phyloP scores from a whole-genome alignment of 192 early-diverging fungal genomes.

The Umbelopsis isabellina region DNA sequence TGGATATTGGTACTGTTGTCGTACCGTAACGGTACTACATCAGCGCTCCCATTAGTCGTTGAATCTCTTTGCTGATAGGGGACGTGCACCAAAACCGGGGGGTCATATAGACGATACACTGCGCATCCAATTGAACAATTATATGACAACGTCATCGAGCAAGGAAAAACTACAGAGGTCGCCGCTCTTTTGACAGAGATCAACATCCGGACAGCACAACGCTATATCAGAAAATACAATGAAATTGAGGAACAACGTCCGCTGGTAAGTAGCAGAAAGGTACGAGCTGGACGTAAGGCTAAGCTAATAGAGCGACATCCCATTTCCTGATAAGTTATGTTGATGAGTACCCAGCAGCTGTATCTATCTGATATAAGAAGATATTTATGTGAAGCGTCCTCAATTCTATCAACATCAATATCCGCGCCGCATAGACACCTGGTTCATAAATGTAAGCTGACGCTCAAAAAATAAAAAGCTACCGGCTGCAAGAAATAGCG shows the following conservation, averaged over 20 bases:
- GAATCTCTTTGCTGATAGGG: too few species aligned
- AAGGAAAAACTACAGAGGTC: constrained; percentile 4
- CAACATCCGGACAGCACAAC: not conserved
- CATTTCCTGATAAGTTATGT: not conserved
- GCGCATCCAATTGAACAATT: constrained; percentile 20
- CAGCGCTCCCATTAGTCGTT: too few species aligned
- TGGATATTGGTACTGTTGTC: too few species aligned
- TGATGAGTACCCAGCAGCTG: not conserved
- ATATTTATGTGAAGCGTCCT: not conserved
- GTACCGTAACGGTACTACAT: too few species aligned
- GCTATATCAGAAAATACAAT: constrained; percentile 10
- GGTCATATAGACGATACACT: constrained; percentile 23
- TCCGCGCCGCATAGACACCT: constrained; percentile 23
- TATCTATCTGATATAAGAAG: not conserved
- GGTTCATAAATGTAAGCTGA: constrained; percentile 28
- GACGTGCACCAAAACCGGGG: not conserved
- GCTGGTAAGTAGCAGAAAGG: not conserved
- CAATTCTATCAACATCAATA: not conserved
- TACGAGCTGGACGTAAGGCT: not conserved
- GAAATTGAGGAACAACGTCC: constrained; percentile 11
- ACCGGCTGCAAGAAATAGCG: constrained; percentile 33
- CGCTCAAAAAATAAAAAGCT: constrained; percentile 32
- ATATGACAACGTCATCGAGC: constrained; percentile 15
- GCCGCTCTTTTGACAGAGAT: not conserved
- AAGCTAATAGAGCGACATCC: not conserved